Evolutionary conservation across 208 protist species (phyloP), one percentile per base, ranked within the genome.

Genomic region (Acanthamoeba triangularis): DNA sequence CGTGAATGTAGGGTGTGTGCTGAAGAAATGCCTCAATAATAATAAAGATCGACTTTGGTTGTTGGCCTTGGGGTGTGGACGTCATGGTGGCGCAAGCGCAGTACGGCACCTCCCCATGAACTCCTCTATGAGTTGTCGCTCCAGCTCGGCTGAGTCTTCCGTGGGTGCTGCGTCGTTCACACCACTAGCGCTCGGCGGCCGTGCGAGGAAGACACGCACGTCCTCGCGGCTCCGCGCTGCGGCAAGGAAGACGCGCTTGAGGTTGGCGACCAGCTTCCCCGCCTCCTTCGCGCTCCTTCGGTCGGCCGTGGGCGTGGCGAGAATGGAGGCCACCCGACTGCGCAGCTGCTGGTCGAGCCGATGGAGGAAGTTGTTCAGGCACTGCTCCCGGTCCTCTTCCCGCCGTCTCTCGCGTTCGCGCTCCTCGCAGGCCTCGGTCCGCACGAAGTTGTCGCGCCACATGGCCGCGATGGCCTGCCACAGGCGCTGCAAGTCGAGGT

Each of bases 331-430:
- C 23, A 88, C 80, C 47, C 37, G 49, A 10, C 33, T 18, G 0
- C 80, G 80, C 52, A 88, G 52, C 80, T 41, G 28, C 80, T 88
- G 80, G 80, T 88, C 80, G 13, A 88, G 52, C 28, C 52, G 80
- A 37, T 88, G 80, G n/a, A 88, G 10, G 80, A 88, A 37, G 49
- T 30, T 88, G 49, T 20, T 14, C 49, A 88, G 25, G 47, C 49
- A 65, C 28, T 63, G 44, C 52, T 88, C 80, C 8, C 80, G 41
- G 49, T 88, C 80, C 28, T 56, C 49, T 1, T 63, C 10, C 8
- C 80, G 41, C 28, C 49, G 6, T 44, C 49, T 20, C 52, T 88
- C 47, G 28, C 35, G 41, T 7, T 59, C 80, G 28, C 80, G 80
- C 49, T 88, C 49, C 28, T 41, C 13, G 18, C 7, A 23, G 5